Evolutionary conservation across 331 rosid species (phyloP).

Genomic region (Pyrus hybrid): DNA sequence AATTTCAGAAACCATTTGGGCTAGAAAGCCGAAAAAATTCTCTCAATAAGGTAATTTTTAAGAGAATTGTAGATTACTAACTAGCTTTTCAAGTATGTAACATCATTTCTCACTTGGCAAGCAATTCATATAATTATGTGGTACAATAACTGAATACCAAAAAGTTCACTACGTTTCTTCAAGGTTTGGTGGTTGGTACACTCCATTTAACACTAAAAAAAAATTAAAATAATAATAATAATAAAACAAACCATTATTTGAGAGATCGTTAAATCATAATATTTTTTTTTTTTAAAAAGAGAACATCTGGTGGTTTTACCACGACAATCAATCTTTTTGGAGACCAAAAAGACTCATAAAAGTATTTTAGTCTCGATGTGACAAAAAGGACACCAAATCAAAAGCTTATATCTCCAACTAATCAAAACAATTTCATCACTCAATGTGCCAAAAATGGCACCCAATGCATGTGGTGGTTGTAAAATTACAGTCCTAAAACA

Average conservation of each 20-base stretch:
- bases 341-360: too few species aligned
- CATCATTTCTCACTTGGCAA: background rate
- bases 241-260: background rate
- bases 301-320: fast-evolving
- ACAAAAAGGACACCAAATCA: background rate
- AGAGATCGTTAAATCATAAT: background rate
- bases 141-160: background rate
- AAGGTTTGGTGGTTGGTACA: background rate
- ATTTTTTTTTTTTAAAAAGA: too few species aligned
- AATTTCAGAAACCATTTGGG: too few species aligned
- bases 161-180: background rate
- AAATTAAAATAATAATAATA: background rate
- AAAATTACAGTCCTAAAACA: background rate
- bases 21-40: too few species aligned
- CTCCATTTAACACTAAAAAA: background rate
- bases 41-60: background rate
- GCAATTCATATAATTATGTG: background rate
- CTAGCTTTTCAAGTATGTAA: background rate
- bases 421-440: background rate
- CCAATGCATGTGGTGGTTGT: background rate
- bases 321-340: too few species aligned
- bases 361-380: too few species aligned
- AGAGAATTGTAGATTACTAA: background rate
- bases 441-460: background rate
- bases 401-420: background rate